A percentile compares a stretch with the other conserved stretches of the same genome.
These are phyloP conservation scores for Lepidium didymum DNA, from an alignment of 345 rosid species.

Conservation along the genomic window DNA sequence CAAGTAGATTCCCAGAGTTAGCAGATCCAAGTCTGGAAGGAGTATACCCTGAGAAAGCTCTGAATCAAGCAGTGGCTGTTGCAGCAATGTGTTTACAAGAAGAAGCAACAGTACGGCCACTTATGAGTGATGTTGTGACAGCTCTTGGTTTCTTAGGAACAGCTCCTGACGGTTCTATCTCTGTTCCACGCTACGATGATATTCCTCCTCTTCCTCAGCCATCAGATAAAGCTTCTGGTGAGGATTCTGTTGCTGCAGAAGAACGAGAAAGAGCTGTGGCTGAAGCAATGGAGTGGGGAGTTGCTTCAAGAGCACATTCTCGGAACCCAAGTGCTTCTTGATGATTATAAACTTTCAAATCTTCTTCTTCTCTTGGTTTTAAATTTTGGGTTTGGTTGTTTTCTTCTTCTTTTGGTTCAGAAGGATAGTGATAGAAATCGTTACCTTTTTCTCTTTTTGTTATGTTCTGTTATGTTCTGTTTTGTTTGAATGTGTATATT, in stretches of 20 bases:
- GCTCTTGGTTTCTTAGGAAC: conserved; percentile 69
- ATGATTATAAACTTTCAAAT: neutral
- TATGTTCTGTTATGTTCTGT: neutral
- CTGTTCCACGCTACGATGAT: conserved; percentile 23
- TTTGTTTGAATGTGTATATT: conserved; percentile 14
- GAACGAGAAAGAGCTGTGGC: conserved; percentile 56
- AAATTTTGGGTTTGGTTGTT: conserved; percentile 5
- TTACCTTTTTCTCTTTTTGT: neutral
- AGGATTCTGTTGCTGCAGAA: neutral
- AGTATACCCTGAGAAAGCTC: conserved; percentile 47
- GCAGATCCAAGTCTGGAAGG: conserved; percentile 63
- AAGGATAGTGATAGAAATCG: conserved; percentile 13
- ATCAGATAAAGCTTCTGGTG: conserved; percentile 1
- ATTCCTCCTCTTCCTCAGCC: conserved; percentile 12
- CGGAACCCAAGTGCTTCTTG: conserved; percentile 30
- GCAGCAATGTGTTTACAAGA: conserved; percentile 92
- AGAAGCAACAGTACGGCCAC: conserved; percentile 60
- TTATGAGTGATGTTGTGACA: conserved; percentile 67
- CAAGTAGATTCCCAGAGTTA: conserved; percentile 47
- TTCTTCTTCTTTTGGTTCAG: neutral
- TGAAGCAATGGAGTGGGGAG: conserved; percentile 67
- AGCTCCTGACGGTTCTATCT: conserved; percentile 26
- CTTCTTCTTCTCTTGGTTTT: neutral
- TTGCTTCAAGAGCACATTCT: conserved; percentile 35
- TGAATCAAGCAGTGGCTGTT: conserved; percentile 74